A percentile compares a stretch with the other conserved stretches of the same genome.
Evolutionary conservation across 2,329 filamentous ascomycete species (phyloP).

Genomic region (Sporothrix schenckii): DNA sequence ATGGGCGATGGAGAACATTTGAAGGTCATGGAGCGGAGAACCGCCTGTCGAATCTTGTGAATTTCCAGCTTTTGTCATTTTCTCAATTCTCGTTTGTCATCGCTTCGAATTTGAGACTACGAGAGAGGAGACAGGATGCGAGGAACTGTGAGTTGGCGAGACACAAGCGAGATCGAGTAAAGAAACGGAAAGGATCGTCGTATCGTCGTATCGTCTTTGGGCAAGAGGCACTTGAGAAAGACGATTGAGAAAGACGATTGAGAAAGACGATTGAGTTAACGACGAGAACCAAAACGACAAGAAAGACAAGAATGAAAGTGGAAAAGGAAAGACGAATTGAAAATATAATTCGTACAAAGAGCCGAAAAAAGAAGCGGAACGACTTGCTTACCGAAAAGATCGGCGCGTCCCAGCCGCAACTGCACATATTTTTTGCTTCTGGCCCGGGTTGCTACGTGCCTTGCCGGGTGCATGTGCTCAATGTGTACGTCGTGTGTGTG

Average conservation of each 20-base stretch:
- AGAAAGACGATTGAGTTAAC: no score
- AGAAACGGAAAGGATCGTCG: conserved; percentile 10
- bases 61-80: not conserved
- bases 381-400: conserved; percentile 13
- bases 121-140: not conserved
- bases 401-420: conserved; percentile 3
- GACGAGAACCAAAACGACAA: not conserved
- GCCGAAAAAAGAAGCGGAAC: not conserved
- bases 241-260: no score
- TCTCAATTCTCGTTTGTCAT: not conserved
- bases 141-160: conserved; percentile 5
- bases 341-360: not conserved
- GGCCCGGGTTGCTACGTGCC: conserved; percentile 5
- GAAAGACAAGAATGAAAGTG: not conserved
- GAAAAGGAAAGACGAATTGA: not conserved
- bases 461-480: not conserved
- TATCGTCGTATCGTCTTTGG: no score
- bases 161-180: not conserved
- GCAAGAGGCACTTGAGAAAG: no score
- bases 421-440: not conserved
- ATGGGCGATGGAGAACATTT: not conserved
- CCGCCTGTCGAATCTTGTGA: not conserved
- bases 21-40: not conserved
- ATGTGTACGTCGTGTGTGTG: no score
- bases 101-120: not conserved